These are phyloP conservation scores for Neopestalotiopsis clavispora DNA, from an alignment of 2,329 filamentous ascomycete genomes.

Conservation along the genomic window DNA sequence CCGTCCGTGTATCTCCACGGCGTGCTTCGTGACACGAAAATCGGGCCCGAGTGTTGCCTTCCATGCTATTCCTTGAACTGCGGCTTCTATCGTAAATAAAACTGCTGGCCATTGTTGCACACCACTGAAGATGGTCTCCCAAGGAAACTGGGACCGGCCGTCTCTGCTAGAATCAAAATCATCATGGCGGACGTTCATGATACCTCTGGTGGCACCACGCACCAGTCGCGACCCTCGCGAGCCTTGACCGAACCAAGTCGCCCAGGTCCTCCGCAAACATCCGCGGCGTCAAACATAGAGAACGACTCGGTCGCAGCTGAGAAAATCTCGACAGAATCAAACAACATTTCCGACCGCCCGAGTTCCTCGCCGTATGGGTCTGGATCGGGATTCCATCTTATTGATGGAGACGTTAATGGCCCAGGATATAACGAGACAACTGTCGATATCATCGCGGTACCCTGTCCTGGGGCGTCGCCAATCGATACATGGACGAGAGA, in stretches of 20 bases:
- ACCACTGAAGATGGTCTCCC: neutral
- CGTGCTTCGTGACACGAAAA: neutral
- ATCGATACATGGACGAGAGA: slow-evolving; percentile 59
- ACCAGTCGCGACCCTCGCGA: neutral
- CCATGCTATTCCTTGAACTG: neutral
- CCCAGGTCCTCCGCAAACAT: neutral
- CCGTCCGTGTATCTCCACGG: neutral
- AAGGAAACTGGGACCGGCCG: neutral
- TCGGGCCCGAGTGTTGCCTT: neutral
- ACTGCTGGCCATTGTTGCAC: neutral
- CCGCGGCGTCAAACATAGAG: neutral
- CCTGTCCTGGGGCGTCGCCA: slow-evolving; percentile 57
- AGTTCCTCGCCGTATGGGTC: slow-evolving; percentile 36
- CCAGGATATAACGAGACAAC: slow-evolving; percentile 55
- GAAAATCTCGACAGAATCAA: neutral
- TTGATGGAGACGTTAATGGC: slow-evolving; percentile 48
- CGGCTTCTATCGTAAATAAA: neutral
- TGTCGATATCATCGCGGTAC: slow-evolving; percentile 58
- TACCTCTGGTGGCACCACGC: neutral
- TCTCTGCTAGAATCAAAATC: neutral
- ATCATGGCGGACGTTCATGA: neutral
- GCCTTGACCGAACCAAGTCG: neutral
- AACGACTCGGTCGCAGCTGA: neutral
- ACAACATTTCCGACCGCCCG: slow-evolving; percentile 28
- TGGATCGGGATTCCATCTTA: slow-evolving; percentile 44